Evolutionary conservation across 1,139 yeast genomes (phyloP), one percentile per base, ranked within the genome.

Genomic region (Kazachstania sp.): DNA sequence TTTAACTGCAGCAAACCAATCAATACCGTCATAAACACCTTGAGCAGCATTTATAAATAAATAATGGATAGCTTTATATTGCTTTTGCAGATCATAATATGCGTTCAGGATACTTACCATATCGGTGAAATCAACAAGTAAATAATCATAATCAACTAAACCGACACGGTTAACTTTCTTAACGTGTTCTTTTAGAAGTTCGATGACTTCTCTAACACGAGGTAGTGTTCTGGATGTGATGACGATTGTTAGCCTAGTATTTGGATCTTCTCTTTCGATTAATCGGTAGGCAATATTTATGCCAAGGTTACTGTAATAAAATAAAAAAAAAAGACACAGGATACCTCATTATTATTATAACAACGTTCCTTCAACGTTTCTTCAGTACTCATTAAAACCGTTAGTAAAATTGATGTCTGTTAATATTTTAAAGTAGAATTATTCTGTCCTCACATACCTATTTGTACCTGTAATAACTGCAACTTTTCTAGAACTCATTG

Each of bases 181-280:
- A 26, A 76, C 77, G 60, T 75, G 77, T 6, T 67, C 64, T 52
- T 81, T 78, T 51, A 90, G 79, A 42, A 69, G 63, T 26, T 72
- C 73, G 39, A 88, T 85, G n/a, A 83, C 83, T 50, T 85, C 86
- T 51, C 82, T 81, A 11, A 81, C 95, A 49, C 86, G 78, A 6
- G 95, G 88, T 42, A 92, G 71, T 0, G 95, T 86, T 55, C 98
- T 73, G 3, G 96, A 86, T 0, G 97, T 88, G 11, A 90, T 88
- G 13, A 92, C 79, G 7, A 92, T 70, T 0, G 96, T 88, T 45
- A 92, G 61, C 47, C 82, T 72, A 13, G 72, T 70, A 19, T 73
- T 72, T 1, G 69, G 61, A 3, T 81, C 79, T 3, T 78, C 64
- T 45, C 76, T 73, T 46, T 80, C 83, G 16, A 92, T 72, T 32